Percentiles rank a stretch among this genome's conserved stretches.
phyloP scores from a whole-genome alignment of 352 stramenopile genomes.

The Peronospora belbahrii region DNA sequence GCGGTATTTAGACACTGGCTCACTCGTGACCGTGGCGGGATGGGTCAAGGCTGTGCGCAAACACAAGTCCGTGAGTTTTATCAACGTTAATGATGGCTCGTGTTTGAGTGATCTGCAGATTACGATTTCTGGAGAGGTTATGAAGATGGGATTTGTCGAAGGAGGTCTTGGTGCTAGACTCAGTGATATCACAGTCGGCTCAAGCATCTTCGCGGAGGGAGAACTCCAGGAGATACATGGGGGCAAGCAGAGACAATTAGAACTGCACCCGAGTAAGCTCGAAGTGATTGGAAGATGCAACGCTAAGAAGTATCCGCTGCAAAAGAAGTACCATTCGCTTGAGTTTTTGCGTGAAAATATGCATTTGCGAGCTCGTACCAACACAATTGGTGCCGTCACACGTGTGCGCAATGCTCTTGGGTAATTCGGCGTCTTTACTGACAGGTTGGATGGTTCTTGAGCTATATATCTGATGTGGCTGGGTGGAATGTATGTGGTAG shows the following conservation, averaged over 20 bases:
- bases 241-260: conserved; percentile 85
- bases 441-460: not conserved
- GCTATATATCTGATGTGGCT: conserved; percentile 2
- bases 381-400: conserved; percentile 93
- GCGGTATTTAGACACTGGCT: conserved; percentile 28
- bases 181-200: conserved; percentile 88
- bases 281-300: conserved; percentile 90
- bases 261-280: conserved; percentile 83
- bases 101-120: conserved; percentile 90
- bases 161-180: conserved; percentile 46
- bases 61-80: conserved; percentile 95
- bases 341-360: conserved; percentile 96
- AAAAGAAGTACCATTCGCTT: conserved; percentile 98
- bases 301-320: conserved; percentile 90
- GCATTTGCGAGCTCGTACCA: conserved; percentile 94
- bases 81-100: conserved; percentile 95
- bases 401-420: conserved; percentile 90
- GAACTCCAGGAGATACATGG: conserved; percentile 84
- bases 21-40: conserved; percentile 53
- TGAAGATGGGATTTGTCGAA: conserved; percentile 13
- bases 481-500: conserved; percentile 13
- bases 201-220: conserved; percentile 88
- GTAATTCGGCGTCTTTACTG: too few species aligned
- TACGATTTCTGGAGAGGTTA: conserved; percentile 56
- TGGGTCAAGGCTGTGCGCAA: conserved; percentile 95